Percentiles rank a stretch among this genome's conserved stretches.
phyloP scores from a whole-genome alignment of 2,329 filamentous ascomycete species.

The Blastomyces percursus region DNA sequence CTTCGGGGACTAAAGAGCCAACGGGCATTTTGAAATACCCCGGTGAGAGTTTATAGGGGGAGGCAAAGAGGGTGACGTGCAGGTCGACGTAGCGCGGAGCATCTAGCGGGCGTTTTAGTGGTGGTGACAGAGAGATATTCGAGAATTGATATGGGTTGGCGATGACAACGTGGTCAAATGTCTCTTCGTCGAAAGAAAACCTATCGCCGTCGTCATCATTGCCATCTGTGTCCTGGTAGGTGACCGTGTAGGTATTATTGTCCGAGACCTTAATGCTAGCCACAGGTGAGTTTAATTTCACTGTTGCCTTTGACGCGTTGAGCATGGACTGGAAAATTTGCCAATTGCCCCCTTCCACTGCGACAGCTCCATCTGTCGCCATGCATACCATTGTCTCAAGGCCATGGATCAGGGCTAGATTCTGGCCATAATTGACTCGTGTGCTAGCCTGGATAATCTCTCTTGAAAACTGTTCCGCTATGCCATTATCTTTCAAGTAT shows the following conservation, averaged over 20 bases:
- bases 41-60: constrained; percentile 59
- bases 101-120: constrained; percentile 48
- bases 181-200: constrained; percentile 7
- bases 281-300: constrained; percentile 59
- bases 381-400: constrained; percentile 87
- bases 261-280: constrained; percentile 41
- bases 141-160: constrained; percentile 77
- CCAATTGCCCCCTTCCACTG: constrained; percentile 82
- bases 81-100: constrained; percentile 74
- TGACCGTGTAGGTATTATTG: constrained; percentile 37
- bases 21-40: constrained; percentile 57
- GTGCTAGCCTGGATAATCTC: constrained; percentile 87
- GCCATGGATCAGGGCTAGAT: constrained; percentile 74
- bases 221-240: constrained; percentile 20
- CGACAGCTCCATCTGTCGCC: constrained; percentile 72
- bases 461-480: constrained; percentile 56
- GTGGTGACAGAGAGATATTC: constrained; percentile 46
- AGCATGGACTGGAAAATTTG: constrained; percentile 82
- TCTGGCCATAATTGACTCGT: constrained; percentile 89
- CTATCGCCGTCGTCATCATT: constrained; percentile 8
- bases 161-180: constrained; percentile 71
- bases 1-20: constrained; percentile 50
- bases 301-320: constrained; percentile 47
- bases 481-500: constrained; percentile 56
- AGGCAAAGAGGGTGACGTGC: constrained; percentile 82